These are phyloP conservation scores for Clavispora fructus DNA, from an alignment of 805 yeast genomes.

Conservation along the genomic window DNA sequence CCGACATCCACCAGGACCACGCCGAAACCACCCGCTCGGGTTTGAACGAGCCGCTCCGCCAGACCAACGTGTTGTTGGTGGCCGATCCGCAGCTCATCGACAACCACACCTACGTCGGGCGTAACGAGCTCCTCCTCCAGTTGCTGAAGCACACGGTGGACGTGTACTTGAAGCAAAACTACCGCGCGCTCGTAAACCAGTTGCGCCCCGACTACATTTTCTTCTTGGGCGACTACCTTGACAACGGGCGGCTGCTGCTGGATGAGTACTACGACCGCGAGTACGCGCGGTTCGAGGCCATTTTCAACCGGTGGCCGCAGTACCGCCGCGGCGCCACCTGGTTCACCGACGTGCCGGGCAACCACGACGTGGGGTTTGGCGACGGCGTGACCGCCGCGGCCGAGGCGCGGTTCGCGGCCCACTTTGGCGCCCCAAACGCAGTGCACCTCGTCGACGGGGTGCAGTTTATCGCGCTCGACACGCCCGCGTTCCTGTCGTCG, in stretches of 20 bases:
- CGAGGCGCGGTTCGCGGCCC: slow-evolving; percentile 22
- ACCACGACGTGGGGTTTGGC: slow-evolving; percentile 26
- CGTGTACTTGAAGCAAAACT: slow-evolving; percentile 32
- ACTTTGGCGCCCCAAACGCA: slow-evolving; percentile 31
- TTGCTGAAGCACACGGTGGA: slow-evolving; percentile 40
- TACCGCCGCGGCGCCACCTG: slow-evolving; percentile 21
- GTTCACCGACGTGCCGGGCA: slow-evolving; percentile 28
- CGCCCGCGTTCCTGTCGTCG: slow-evolving; percentile 16
- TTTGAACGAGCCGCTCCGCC: background rate
- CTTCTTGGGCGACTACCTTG: slow-evolving; percentile 40
- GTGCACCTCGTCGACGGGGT: slow-evolving; percentile 24
- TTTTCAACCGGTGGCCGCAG: slow-evolving; percentile 21
- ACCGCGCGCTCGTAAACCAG: slow-evolving; percentile 24
- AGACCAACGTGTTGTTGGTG: slow-evolving; percentile 29
- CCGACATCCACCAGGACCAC: slow-evolving; percentile 3
- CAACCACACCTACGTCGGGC: slow-evolving; percentile 39
- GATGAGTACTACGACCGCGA: slow-evolving; percentile 28
- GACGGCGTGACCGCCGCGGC: slow-evolving; percentile 20
- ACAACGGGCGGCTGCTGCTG: slow-evolving; percentile 33
- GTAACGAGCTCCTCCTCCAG: slow-evolving; percentile 24
- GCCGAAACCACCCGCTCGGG: background rate
- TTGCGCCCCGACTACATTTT: slow-evolving; percentile 33
- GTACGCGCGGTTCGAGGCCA: slow-evolving; percentile 25
- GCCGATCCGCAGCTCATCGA: slow-evolving; percentile 45
- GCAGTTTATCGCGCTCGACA: slow-evolving; percentile 22